Base-by-base conservation (phyloP, 2,329 filamentous ascomycete species). In the Stemphylium vesicarium region DNA sequence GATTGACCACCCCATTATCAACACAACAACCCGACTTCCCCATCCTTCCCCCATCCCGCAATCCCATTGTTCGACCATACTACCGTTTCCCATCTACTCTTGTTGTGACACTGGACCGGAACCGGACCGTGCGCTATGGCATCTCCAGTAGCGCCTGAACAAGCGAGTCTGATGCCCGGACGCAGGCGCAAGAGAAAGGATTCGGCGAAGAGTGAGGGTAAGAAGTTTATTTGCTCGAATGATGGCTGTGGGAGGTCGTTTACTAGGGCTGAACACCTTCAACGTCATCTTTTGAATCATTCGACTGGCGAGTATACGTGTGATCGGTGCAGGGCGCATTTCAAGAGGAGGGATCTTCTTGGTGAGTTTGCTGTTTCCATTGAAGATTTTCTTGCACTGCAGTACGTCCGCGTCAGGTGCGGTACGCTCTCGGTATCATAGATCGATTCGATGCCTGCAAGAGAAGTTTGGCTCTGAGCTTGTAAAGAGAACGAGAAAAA, bases 211-310 rank as follows among this genome's bases (percentile, higher is more conserved):
- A 63, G 53, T 33, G 68, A 63, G 2, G 59, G 59, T 69, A 92
- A 91, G 77, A 84, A 81, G 80, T 80, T 76, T 53, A 59, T 72
- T 65, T 99, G 94, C 73, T 87, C 88, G 5, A 85, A 90, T 53
- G 87, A 90, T 57, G 91, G 89, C 15, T 99, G 94, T 71, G 92
- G 91, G 36, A 96, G 96, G 79, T 94, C 89, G 70, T 98, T 98
- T 74, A 96, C 93, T 9, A 86, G 94, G 72, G 94, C 94, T 7
- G 94, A 98, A 77, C 94, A 98, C 80, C 80, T 98, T 80, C 96
- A 97, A 77, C 88, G 94, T 42, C 94, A 98, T 78, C 90, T 97
- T 77, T 79, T 98, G 60, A 98, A 98, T 72, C 94, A 90, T 89
- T 82, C 77, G 81, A 69, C 60, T 18, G 74, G 74, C 11, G 80